Evolutionary conservation across 2,329 filamentous ascomycete species (phyloP), one percentile per base, ranked within the genome.

Genomic region (Periconia sp.): DNA sequence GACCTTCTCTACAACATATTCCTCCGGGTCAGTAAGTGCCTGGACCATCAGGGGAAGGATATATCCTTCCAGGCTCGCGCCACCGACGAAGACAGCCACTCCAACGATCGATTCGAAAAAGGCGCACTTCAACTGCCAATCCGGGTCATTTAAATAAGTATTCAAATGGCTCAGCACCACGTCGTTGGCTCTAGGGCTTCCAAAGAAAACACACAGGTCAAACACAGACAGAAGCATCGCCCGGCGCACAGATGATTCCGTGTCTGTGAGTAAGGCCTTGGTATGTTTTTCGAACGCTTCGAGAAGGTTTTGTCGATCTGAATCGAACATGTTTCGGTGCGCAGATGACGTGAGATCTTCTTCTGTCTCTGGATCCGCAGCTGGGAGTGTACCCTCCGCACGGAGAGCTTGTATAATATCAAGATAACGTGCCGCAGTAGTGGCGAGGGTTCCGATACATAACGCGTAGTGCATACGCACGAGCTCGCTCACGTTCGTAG

Each of bases 41-140:
- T 96, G 94, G 3, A 96, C 82, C 90, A 99, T 96, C 11, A 99
- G 77, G 1, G 95, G 94, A 18, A 99, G 73, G 52, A 97, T 95
- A 58, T 96, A 99, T 56, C 95, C 91, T 69, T 99, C 94, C 22
- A 99, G 74, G 55, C 87, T 95, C 23, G 86, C 88, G 46, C 88
- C 91, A 19, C 94, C 94, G 23, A 97, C 82, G 56, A 96, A 96
- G 1, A 89, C 84, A 4, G 92, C 89, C 52, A 99, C 92, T 3
- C 92, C 92, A 12, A 97, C 89, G 18, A 97, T 90, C 0, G 91
- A 89, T 62, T 96, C 92, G 61, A 99, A 96, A 65, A 97, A 97
- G 3, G 92, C 91, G 59, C 91, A 96, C 68, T 96, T 96, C 22
- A 99, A 75, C 67, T 90, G 90, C 94, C 94, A 99, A 66, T 99